phyloP scores from a whole-genome alignment of 179 eudicot species.

The Silene noctiflora region DNA sequence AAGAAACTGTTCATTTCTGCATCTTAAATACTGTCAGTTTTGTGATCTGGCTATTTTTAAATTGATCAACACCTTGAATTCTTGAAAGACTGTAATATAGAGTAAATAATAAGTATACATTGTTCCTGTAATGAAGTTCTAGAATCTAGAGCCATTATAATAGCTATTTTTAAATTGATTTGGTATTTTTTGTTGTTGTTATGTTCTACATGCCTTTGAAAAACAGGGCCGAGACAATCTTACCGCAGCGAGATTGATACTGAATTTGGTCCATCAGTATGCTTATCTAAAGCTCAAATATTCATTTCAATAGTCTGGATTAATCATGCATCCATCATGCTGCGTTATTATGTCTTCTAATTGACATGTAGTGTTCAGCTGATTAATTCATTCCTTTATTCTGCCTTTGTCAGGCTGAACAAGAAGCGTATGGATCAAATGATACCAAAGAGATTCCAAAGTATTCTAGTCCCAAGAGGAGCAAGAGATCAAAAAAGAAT shows the following conservation, averaged over 20 bases:
- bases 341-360: not conserved
- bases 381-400: not conserved
- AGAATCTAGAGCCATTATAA: not conserved
- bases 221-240: not conserved
- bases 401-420: constrained; percentile 35
- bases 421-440: constrained; percentile 61
- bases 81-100: not conserved
- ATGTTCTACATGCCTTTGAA: not conserved
- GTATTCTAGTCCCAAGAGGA: constrained; percentile 60
- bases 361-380: constrained; percentile 4
- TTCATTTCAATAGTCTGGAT: not conserved
- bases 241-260: no score
- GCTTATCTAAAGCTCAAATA: not conserved
- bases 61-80: not conserved
- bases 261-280: not conserved
- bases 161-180: no score
- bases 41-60: not conserved
- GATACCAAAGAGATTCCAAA: constrained; percentile 55
- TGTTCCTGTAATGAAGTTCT: not conserved
- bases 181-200: no score
- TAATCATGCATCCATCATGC: not conserved
- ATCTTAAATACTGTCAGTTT: not conserved
- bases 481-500: constrained; percentile 92
- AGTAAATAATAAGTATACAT: not conserved
- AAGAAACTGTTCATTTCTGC: not conserved